Percentiles rank a stretch among this genome's conserved stretches.
Conservation (phyloP, 768 basidiomycete species). For the Paxillus rubicundulus region DNA sequence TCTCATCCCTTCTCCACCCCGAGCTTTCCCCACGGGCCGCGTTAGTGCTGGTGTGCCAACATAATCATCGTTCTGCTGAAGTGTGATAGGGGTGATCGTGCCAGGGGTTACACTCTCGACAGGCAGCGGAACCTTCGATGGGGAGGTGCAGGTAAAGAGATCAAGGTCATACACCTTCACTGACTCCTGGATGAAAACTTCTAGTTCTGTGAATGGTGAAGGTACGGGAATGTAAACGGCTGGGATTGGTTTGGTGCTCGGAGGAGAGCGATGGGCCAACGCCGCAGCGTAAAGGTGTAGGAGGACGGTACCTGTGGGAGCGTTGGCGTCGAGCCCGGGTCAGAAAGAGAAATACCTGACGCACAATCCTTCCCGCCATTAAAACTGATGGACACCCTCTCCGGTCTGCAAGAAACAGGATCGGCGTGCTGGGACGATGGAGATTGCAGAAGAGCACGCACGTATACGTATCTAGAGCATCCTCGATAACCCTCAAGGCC, state of each 20-base stretch:
- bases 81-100: constrained; percentile 25
- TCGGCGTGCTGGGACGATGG: constrained; percentile 8
- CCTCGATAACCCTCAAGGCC: constrained; percentile 79
- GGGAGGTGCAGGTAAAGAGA: constrained; percentile 45
- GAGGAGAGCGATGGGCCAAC: constrained; percentile 44
- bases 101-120: constrained; percentile 47
- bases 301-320: constrained; percentile 80
- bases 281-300: constrained; percentile 83
- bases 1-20: constrained; percentile 74
- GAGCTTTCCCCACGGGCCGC: constrained; percentile 47
- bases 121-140: constrained; percentile 41
- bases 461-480: constrained; percentile 77
- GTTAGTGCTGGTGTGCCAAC: constrained; percentile 17
- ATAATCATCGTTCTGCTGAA: constrained; percentile 7
- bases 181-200: constrained; percentile 73
- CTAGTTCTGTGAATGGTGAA: constrained; percentile 82
- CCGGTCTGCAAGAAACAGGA: constrained; percentile 44
- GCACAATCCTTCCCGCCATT: constrained; percentile 98
- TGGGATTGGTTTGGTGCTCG: constrained; percentile 47
- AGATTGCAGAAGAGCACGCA: constrained; percentile 40
- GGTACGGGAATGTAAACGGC: constrained; percentile 88
- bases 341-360: constrained; percentile 23
- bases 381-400: constrained; percentile 84
- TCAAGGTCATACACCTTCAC: constrained; percentile 68
- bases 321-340: background rate